Percentiles rank a stretch among this genome's conserved stretches.
phyloP scores from a whole-genome alignment of 106 monocot species.

The Platanthera zijinensis region DNA sequence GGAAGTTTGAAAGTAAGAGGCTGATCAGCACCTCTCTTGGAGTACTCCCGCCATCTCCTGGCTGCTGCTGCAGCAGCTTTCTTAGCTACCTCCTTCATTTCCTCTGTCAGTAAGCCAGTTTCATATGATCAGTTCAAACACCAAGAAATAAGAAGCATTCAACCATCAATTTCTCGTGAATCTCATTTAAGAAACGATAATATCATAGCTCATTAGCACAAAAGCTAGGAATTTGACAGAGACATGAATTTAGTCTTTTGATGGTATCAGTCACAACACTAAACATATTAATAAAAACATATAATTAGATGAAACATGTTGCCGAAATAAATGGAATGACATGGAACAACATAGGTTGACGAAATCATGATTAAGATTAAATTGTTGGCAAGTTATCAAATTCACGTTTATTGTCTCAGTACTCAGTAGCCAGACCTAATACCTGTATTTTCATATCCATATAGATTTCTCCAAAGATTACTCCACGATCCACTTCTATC shows the following conservation, averaged over 20 bases:
- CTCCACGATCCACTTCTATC: slow-evolving; percentile 50
- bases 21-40: slow-evolving; percentile 64
- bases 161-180: too few relatives aligned
- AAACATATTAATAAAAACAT: too few relatives aligned
- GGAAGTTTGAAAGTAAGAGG: slow-evolving; percentile 89
- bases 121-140: neutral
- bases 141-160: neutral
- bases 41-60: slow-evolving; percentile 94
- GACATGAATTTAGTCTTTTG: too few relatives aligned
- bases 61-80: slow-evolving; percentile 67
- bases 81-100: slow-evolving; percentile 55
- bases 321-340: too few relatives aligned
- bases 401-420: neutral
- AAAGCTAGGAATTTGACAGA: too few relatives aligned
- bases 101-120: slow-evolving; percentile 33
- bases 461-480: slow-evolving; percentile 65
- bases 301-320: too few relatives aligned
- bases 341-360: neutral
- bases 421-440: neutral
- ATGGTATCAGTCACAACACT: too few relatives aligned
- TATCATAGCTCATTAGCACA: too few relatives aligned
- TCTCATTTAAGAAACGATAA: too few relatives aligned
- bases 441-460: slow-evolving; percentile 57
- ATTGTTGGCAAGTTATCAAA: neutral
- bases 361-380: neutral